Evolutionary conservation across 2,329 filamentous ascomycete genomes (phyloP).

Genomic region (Neurospora sp.): DNA sequence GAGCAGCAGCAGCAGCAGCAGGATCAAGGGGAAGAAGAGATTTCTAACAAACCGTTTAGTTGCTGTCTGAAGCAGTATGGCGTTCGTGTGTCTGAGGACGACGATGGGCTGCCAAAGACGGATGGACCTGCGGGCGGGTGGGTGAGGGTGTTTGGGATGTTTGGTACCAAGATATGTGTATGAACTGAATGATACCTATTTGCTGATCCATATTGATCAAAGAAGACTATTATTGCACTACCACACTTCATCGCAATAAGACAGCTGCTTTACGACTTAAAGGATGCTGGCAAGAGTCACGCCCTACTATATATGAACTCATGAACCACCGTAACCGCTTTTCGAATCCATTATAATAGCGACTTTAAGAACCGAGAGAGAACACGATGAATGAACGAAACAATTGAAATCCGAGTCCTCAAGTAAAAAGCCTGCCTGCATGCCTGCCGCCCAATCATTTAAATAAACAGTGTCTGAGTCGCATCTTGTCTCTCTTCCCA

Average conservation of each 20-base stretch:
- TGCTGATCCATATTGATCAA: not conserved
- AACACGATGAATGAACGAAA: not conserved
- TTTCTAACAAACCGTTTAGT: constrained; percentile 50
- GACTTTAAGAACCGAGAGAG: not conserved
- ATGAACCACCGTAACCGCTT: not conserved
- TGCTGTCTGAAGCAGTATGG: constrained; percentile 68
- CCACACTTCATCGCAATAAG: not conserved
- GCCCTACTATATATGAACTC: not conserved
- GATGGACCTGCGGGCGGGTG: constrained; percentile 17
- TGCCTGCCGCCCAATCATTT: not conserved
- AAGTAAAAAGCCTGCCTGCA: not conserved
- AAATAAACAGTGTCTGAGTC: not conserved
- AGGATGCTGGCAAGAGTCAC: not conserved
- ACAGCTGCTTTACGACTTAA: not conserved
- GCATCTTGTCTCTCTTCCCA: not conserved
- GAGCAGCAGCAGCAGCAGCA: constrained; percentile 9
- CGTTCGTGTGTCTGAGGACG: constrained; percentile 28
- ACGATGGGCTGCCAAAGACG: constrained; percentile 16
- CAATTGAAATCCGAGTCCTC: not conserved
- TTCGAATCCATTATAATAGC: not conserved
- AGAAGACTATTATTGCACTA: not conserved
- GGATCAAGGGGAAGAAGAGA: constrained; percentile 11
- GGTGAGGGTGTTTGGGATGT: constrained; percentile 17
- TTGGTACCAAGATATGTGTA: constrained; percentile 17
- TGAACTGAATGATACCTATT: not conserved